These are phyloP conservation scores for Candida oleophila DNA, from an alignment of 805 yeast species.

Conservation along the genomic window DNA sequence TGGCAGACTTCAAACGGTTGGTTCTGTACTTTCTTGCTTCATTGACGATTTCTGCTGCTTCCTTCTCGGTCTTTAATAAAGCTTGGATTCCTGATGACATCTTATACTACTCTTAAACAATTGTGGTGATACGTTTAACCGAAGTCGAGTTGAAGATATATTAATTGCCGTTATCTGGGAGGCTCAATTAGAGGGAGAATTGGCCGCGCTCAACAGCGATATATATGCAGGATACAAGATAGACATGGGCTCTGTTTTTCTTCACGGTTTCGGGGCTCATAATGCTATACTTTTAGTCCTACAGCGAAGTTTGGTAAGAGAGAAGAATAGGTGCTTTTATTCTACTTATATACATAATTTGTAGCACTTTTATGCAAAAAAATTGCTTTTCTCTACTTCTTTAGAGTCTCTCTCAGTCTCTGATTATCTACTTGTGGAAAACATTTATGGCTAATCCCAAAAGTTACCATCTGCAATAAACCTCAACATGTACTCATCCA, in stretches of 20 bases:
- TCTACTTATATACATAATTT: neutral
- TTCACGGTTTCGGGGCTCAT: neutral
- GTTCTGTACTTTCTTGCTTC: constrained; percentile 91
- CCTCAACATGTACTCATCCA: constrained; percentile 95
- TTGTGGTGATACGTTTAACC: neutral
- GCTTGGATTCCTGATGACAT: constrained; percentile 59
- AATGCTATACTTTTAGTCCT: neutral
- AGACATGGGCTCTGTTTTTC: neutral
- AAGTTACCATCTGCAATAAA: constrained; percentile 83
- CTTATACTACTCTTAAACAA: neutral
- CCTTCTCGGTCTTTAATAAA: constrained; percentile 85
- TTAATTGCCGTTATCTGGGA: neutral
- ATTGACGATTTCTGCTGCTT: constrained; percentile 93
- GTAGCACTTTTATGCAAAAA: neutral
- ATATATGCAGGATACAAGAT: neutral
- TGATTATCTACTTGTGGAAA: neutral
- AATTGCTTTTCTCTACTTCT: neutral
- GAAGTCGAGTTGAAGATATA: neutral
- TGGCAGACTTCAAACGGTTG: constrained; percentile 88
- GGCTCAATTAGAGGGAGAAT: neutral
- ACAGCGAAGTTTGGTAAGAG: no score
- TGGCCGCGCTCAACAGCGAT: neutral
- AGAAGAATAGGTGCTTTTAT: neutral
- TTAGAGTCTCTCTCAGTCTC: neutral
- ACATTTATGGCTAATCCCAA: constrained; percentile 16